Percentiles rank a stretch among this genome's conserved stretches.
Evolutionary conservation across 805 yeast genomes (phyloP).

Genomic region (Yarrowia hollandica): DNA sequence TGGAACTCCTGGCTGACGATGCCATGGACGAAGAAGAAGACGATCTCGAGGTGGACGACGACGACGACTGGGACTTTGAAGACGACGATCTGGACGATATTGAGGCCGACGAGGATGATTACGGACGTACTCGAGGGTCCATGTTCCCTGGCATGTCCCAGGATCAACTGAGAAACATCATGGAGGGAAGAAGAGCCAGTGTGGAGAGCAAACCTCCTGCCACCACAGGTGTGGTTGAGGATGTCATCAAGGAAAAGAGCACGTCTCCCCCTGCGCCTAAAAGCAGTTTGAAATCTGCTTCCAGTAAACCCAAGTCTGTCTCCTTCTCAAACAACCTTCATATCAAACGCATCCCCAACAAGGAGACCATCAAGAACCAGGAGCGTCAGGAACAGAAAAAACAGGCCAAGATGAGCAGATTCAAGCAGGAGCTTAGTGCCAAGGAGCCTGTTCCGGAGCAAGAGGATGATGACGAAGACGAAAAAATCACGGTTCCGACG

Average conservation of each 20-base stretch:
- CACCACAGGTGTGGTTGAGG: neutral
- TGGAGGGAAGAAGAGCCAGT: conserved; percentile 5
- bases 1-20: conserved; percentile 18
- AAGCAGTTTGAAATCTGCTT: conserved; percentile 2
- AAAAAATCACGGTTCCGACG: neutral
- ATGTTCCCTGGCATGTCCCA: conserved; percentile 17
- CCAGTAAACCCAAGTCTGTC: conserved; percentile 8
- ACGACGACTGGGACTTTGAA: conserved; percentile 27
- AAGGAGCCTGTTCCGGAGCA: neutral
- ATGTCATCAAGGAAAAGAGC: neutral
- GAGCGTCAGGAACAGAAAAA: conserved; percentile 9
- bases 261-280: neutral
- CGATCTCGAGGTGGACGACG: neutral
- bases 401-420: conserved; percentile 9
- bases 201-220: neutral
- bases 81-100: conserved; percentile 9
- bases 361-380: conserved; percentile 22
- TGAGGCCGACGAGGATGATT: conserved; percentile 25
- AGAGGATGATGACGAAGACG: neutral
- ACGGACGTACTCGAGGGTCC: conserved; percentile 26
- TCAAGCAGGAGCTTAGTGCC: neutral
- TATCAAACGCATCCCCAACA: conserved; percentile 24
- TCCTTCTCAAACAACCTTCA: conserved; percentile 15
- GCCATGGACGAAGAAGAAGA: conserved; percentile 26
- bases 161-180: neutral